Evolutionary conservation across 352 stramenopile genomes (phyloP).

Genomic region (Phytopythium vexans): DNA sequence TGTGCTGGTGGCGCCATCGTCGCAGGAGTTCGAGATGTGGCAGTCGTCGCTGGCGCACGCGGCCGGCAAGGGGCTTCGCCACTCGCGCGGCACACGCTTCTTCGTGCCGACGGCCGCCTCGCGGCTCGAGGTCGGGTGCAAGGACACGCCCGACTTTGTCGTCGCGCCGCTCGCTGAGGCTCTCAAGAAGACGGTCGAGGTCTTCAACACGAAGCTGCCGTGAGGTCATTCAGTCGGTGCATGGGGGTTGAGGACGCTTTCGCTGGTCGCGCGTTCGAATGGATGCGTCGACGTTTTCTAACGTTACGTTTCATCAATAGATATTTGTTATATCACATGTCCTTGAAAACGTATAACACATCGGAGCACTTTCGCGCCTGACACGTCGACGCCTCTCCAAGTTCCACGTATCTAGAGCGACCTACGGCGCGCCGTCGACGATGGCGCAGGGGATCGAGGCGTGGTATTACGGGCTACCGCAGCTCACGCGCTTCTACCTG

Average conservation of each 20-base stretch:
- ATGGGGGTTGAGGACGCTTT: background rate
- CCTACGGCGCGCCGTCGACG: background rate
- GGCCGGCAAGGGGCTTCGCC: constrained; percentile 70
- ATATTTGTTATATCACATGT: background rate
- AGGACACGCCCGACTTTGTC: constrained; percentile 77
- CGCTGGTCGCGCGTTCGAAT: background rate
- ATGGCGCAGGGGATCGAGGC: constrained; percentile 78
- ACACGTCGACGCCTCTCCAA: no score
- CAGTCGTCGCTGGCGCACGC: constrained; percentile 82
- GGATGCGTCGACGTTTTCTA: no score
- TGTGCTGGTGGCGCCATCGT: constrained; percentile 57
- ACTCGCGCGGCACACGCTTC: constrained; percentile 81
- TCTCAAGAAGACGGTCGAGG: constrained; percentile 77
- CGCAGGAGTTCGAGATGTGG: constrained; percentile 88
- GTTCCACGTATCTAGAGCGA: background rate
- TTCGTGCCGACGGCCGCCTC: constrained; percentile 80
- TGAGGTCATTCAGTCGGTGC: constrained; percentile 1
- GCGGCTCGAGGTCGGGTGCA: constrained; percentile 74
- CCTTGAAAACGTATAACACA: background rate
- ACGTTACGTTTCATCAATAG: background rate
- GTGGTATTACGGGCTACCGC: constrained; percentile 84
- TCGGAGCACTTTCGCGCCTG: background rate
- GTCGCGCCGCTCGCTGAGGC: constrained; percentile 68
- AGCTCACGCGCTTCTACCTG: constrained; percentile 86
- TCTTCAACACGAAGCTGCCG: constrained; percentile 77